These are phyloP conservation scores for Dispira parvispora DNA, from an alignment of 192 early-diverging fungal species.

Conservation along the genomic window DNA sequence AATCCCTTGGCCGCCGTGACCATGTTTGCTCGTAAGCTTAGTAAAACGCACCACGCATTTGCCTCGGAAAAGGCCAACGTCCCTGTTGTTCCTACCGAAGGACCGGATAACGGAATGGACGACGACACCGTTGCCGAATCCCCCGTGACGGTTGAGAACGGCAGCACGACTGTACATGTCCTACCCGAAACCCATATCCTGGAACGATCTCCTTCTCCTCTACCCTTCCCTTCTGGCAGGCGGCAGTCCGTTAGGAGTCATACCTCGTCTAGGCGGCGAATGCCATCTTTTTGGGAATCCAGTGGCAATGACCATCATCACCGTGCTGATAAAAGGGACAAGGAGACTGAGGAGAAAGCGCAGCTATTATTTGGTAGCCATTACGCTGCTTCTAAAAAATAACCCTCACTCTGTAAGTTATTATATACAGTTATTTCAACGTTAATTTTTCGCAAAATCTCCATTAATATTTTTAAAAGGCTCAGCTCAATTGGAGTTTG, in stretches of 20 bases:
- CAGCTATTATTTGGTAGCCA: slow-evolving; percentile 3
- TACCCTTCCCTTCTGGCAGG: background rate
- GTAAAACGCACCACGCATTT: background rate
- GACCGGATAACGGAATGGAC: background rate
- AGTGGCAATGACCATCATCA: background rate
- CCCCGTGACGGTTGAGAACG: background rate
- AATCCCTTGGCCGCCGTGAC: slow-evolving; percentile 1
- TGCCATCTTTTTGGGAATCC: background rate
- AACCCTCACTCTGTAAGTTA: too few relatives aligned
- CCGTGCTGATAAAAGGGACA: background rate
- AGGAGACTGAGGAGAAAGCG: background rate
- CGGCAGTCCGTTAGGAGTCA: background rate
- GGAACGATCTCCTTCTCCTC: background rate
- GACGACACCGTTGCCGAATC: background rate
- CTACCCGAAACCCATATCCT: background rate
- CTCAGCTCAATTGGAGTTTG: too few relatives aligned
- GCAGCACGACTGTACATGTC: background rate
- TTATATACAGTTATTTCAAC: too few relatives aligned
- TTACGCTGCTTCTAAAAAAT: background rate
- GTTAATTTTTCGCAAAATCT: too few relatives aligned
- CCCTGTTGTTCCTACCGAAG: background rate
- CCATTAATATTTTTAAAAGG: too few relatives aligned
- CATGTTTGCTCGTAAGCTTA: slow-evolving; percentile 7
- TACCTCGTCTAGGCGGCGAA: background rate
- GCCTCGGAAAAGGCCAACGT: background rate